Evolutionary conservation across 2,329 filamentous ascomycete species (phyloP), one percentile per base, ranked within the genome.

Genomic region (Mariannaea elegans): DNA sequence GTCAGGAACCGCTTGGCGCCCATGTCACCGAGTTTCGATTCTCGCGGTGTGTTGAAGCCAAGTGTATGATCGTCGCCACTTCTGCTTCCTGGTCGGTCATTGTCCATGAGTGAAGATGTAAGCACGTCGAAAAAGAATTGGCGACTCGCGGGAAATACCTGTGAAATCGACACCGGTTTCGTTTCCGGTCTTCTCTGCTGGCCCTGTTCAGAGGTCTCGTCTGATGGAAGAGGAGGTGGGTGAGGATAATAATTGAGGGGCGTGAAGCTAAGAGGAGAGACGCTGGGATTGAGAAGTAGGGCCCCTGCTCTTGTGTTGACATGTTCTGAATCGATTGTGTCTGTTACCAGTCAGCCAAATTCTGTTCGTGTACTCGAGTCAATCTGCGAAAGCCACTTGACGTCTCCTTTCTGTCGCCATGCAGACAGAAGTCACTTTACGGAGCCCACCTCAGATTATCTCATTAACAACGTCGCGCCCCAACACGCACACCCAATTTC

Each of bases 191-290:
- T 62, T 61, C 68, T 56, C 59, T 66, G 68, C 54, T 56, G 56
- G 57, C 51, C 42, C 58, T 34, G 57, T 58, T 71, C 59, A 53
- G 68, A 51, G 62, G 54, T 70, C 62, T 65, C 51, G 61, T 70
- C 68, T 68, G 70, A 70, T 52, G 59, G 56, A 56, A 63, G 60
- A 57, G 63, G 65, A 68, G 68, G 65, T 61, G 60, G 46, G 56
- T 47, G 60, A 58, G 41, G 23, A 44, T 56, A 54, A 2, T 42
- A 59, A 48, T 24, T 4, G 21, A 62, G 56, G 68, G 68, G 68
- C 41, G 66, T 70, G 68, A 54, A 55, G 57, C 38, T 64, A 70
- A 31, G 57, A 63, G 59, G 39, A 38, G 32, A 53, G 54, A 56
- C 56, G 41, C 62, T 52, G 45, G 64, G 55, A 63, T 52, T 54